Base-by-base conservation (phyloP, 192 early-diverging fungal species). In the Entomortierella lignicola region DNA sequence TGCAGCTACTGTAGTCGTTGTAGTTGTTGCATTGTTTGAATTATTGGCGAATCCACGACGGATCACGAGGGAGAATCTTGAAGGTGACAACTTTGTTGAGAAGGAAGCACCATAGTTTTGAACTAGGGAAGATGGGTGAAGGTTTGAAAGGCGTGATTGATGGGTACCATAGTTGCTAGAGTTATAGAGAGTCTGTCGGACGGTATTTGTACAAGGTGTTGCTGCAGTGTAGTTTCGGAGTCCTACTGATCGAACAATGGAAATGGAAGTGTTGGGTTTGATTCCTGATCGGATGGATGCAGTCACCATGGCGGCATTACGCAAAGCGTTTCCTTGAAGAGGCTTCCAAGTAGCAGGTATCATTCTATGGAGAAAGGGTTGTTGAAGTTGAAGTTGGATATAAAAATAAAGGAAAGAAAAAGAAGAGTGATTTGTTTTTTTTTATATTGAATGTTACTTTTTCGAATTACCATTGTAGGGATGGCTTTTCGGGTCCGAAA, bases 41-140 rank as follows among this genome's bases (percentile, higher is more conserved):
- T 29, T 47, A n/a, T 48, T 20, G 43, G 60, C 66, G 26, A 77
- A 77, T n/a, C 66, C 73, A 26, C 73, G 73, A 43, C 73, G 58
- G 44, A 77, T 34, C 20, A 77, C 47, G 15, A 54, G 66, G 13
- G 60, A 31, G 44, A 72, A 60, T 23, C 71, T 66, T 26, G 63
- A 55, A 30, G 21, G 39, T n/a, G n/a, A n/a, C n/a, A n/a, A n/a
- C n/a, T n/a, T n/a, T n/a, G n/a, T n/a, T n/a, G n/a, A n/a, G n/a
- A n/a, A n/a, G n/a, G n/a, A n/a, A n/a, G n/a, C n/a, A 10, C 34
- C 34, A 37, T 37, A 37, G 34, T 37, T 37, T 10, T 37, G 34
- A 10, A 37, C 10, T 10, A 37, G 10, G 30, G 20, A n/a, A 18
- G 15, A 21, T 13, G 20, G n/a, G 32, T 6, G 15, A 25, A 21